These are phyloP conservation scores for Graphium sp. DNA, from an alignment of 2,329 filamentous ascomycete genomes.

Conservation along the genomic window DNA sequence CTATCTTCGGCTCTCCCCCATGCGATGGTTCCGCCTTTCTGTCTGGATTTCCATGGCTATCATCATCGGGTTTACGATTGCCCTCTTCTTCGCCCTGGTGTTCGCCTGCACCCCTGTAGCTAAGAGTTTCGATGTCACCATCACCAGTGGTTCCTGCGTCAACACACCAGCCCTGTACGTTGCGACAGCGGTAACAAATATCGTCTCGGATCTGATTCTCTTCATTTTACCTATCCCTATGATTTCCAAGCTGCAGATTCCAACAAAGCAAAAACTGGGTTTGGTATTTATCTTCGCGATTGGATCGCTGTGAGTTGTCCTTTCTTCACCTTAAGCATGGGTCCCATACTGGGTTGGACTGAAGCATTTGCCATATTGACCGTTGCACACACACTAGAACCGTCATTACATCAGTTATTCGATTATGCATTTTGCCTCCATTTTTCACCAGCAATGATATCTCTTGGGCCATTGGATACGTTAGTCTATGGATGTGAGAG, in stretches of 20 bases:
- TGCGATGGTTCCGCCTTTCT: conserved; percentile 13
- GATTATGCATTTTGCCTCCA: conserved; percentile 11
- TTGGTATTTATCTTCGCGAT: conserved; percentile 25
- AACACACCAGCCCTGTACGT: conserved; percentile 28
- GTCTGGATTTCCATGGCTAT: conserved; percentile 13
- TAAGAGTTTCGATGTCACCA: conserved; percentile 13
- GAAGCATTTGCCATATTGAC: too few relatives aligned
- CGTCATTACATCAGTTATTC: conserved; percentile 14
- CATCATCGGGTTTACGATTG: conserved; percentile 13
- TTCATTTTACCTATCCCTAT: conserved; percentile 27
- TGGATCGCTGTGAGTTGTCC: conserved; percentile 13
- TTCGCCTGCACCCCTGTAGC: conserved; percentile 19
- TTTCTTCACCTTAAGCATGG: not conserved
- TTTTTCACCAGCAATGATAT: conserved; percentile 11
- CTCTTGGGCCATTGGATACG: conserved; percentile 13
- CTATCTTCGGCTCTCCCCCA: conserved; percentile 18
- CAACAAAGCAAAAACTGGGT: conserved; percentile 25
- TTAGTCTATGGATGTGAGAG: conserved; percentile 13
- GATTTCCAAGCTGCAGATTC: conserved; percentile 25
- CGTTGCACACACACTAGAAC: conserved; percentile 10
- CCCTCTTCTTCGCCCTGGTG: conserved; percentile 15
- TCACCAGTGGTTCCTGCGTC: conserved; percentile 20
- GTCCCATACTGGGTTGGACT: too few relatives aligned
- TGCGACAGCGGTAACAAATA: conserved; percentile 26
- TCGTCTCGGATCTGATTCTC: conserved; percentile 26